Percentiles rank a stretch among this genome's conserved stretches.
Conservation (phyloP, 805 yeast genomes). For the Monosporozyma servazzii region DNA sequence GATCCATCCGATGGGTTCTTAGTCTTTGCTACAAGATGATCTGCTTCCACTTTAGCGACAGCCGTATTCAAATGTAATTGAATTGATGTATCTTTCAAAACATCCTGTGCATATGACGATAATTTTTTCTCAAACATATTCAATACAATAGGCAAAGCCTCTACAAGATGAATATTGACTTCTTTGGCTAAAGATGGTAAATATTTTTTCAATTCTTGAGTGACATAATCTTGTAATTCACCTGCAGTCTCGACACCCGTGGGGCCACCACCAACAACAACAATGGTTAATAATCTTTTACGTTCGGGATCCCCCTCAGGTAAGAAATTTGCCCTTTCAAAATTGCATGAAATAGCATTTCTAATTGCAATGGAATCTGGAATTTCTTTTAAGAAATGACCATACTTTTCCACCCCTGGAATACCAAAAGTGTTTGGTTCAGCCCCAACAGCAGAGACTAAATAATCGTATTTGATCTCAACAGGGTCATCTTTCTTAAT, state of each 20-base stretch:
- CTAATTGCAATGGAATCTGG: conserved; percentile 79
- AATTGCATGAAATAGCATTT: conserved; percentile 70
- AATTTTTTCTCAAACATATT: conserved; percentile 39
- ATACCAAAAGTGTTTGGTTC: conserved; percentile 89
- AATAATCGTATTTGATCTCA: conserved; percentile 62
- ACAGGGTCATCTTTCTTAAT: conserved; percentile 34
- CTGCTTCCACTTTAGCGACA: conserved; percentile 76
- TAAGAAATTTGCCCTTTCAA: conserved; percentile 80
- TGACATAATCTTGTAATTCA: conserved; percentile 88
- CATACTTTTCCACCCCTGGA: conserved; percentile 81
- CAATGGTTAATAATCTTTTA: conserved; percentile 73
- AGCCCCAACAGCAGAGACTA: conserved; percentile 88
- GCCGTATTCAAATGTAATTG: conserved; percentile 76
- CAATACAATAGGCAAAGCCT: conserved; percentile 84
- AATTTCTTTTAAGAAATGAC: conserved; percentile 81
- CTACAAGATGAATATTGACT: conserved; percentile 76
- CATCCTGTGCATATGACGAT: conserved; percentile 37
- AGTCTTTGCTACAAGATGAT: conserved; percentile 60
- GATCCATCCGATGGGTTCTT: conserved; percentile 69
- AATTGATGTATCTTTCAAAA: conserved; percentile 44
- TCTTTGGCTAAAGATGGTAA: conserved; percentile 82
- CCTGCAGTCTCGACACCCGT: conserved; percentile 97
- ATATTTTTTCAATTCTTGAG: conserved; percentile 80
- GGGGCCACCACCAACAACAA: conserved; percentile 97
- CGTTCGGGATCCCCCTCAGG: conserved; percentile 75